Base-by-base conservation (phyloP, 2,329 filamentous ascomycete species). In the Botrytis medusae region DNA sequence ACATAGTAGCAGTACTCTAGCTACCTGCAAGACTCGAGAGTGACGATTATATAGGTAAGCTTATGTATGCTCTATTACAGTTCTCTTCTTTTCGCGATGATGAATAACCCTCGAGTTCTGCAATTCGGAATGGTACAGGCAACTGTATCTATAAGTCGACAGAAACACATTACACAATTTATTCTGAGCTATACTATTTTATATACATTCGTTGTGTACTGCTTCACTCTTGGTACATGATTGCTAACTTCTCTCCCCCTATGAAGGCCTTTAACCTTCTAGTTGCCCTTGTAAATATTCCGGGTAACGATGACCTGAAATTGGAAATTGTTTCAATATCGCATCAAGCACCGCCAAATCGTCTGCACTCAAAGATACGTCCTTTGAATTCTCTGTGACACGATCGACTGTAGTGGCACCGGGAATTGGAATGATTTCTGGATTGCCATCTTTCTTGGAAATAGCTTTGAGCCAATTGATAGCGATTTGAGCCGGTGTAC, bases 401-500 rank as follows among this genome's bases (percentile, higher is more conserved):
- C 90, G 84, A 54, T 83, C 84, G 16, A 82, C 83, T 7, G 85
- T 88, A 0, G 87, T 88, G 14, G 90, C 87, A 4, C 91, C 91
- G 0, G 91, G 91, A 74, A 93, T 92, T 9, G 90, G 90, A 69
- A 93, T 87, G 74, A 92, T 87, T 51, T 77, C 76, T 29, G 79
- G 78, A 22, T 78, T 79, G 2, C 78, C 44, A 79, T 81, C 68
- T 57, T 75, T 77, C 74, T 77, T 77, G 4, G 77, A 79, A n/a
- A 77, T 75, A 34, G 76, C 65, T n/a, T 34, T 80, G 69, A 77
- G 73, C 76, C 91, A 94, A 69, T 85, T 86, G 71, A 94, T 83
- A 22, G 91, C 91, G 42, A 93, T 83, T 82, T 94, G 91, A 1
- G 86, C 86, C 6, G 87, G 79, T 0, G 89, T 91, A 78, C 85